A percentile compares a stretch with the other conserved stretches of the same genome.
phyloP scores from a whole-genome alignment of 2,329 filamentous ascomycete species.

The Tolypocladium cylindrosporum region DNA sequence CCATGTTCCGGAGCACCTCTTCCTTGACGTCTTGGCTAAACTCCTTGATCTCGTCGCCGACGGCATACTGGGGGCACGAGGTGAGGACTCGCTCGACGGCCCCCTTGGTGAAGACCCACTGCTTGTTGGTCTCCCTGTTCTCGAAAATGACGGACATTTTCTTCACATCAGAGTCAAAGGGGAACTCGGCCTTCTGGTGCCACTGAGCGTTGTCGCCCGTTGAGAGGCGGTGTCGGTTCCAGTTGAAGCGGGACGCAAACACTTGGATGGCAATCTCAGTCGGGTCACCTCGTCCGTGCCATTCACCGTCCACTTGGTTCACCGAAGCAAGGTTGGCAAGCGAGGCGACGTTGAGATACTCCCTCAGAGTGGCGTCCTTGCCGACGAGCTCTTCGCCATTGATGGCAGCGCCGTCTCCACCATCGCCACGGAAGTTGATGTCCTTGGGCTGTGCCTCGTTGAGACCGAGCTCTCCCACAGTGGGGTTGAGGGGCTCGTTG shows the following conservation, averaged over 20 bases:
- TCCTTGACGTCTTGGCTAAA: conserved; percentile 43
- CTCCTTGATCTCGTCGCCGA: conserved; percentile 29
- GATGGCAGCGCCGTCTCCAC: conserved; percentile 15
- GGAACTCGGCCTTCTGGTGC: conserved; percentile 56
- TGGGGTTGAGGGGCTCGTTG: conserved; percentile 48
- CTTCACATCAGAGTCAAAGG: conserved; percentile 66
- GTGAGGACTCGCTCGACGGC: conserved; percentile 61
- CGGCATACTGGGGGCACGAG: conserved; percentile 44
- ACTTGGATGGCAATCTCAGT: conserved; percentile 65
- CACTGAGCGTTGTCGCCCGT: conserved; percentile 39
- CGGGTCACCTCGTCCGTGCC: conserved; percentile 56
- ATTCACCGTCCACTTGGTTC: conserved; percentile 41
- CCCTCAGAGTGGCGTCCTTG: conserved; percentile 36
- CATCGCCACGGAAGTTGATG: conserved; percentile 16
- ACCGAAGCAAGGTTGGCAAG: conserved; percentile 57
- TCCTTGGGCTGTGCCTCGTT: conserved; percentile 23
- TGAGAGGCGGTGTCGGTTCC: conserved; percentile 44
- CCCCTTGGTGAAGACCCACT: conserved; percentile 51
- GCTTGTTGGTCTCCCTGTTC: conserved; percentile 25
- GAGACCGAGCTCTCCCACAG: conserved; percentile 35
- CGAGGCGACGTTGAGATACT: conserved; percentile 52
- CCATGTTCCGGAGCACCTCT: conserved; percentile 58
- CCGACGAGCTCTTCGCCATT: conserved; percentile 24
- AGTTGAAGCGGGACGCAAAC: conserved; percentile 58
- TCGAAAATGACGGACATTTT: conserved; percentile 66